Conservation (phyloP, 179 eudicot species). For the Monotropa hypopitys region DNA sequence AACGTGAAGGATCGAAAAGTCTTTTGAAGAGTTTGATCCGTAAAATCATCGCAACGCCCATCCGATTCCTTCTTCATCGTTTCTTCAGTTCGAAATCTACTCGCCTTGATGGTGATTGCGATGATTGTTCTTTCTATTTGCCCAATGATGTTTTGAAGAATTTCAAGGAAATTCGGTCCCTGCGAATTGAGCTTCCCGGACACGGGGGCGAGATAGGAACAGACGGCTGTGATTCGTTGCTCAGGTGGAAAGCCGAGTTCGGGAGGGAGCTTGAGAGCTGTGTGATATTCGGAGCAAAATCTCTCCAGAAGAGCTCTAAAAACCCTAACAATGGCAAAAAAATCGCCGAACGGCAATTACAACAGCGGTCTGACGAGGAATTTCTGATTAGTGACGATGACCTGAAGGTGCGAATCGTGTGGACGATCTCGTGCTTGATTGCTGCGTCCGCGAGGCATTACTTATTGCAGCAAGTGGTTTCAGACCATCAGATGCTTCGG, state of each 20-base stretch:
- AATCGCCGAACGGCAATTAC: neutral
- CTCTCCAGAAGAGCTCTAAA: slow-evolving; percentile 13
- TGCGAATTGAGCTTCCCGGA: slow-evolving; percentile 39
- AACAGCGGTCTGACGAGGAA: neutral
- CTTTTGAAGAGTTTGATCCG: slow-evolving; percentile 14
- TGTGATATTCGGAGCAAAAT: slow-evolving; percentile 37
- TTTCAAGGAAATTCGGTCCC: slow-evolving; percentile 24
- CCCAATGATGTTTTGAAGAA: slow-evolving; percentile 25
- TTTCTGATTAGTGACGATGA: slow-evolving; percentile 26
- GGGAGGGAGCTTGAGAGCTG: slow-evolving; percentile 51
- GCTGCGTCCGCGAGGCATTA: slow-evolving; percentile 59
- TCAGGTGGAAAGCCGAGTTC: slow-evolving; percentile 57
- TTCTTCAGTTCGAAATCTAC: slow-evolving; percentile 5
- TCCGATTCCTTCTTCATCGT: slow-evolving; percentile 12
- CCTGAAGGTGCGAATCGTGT: slow-evolving; percentile 46
- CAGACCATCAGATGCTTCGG: slow-evolving; percentile 15
- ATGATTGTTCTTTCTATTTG: slow-evolving; percentile 17
- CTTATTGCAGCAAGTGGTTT: slow-evolving; percentile 31
- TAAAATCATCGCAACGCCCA: slow-evolving; percentile 22
- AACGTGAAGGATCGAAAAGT: slow-evolving; percentile 10
- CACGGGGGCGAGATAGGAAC: slow-evolving; percentile 29
- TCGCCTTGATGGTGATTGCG: slow-evolving; percentile 1
- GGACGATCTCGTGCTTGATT: slow-evolving; percentile 57
- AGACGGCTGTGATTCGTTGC: slow-evolving; percentile 18
- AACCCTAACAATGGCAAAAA: neutral